These are phyloP conservation scores for Aspergillus mulundensis DNA, from an alignment of 495 filamentous ascomycete species.

Conservation along the genomic window DNA sequence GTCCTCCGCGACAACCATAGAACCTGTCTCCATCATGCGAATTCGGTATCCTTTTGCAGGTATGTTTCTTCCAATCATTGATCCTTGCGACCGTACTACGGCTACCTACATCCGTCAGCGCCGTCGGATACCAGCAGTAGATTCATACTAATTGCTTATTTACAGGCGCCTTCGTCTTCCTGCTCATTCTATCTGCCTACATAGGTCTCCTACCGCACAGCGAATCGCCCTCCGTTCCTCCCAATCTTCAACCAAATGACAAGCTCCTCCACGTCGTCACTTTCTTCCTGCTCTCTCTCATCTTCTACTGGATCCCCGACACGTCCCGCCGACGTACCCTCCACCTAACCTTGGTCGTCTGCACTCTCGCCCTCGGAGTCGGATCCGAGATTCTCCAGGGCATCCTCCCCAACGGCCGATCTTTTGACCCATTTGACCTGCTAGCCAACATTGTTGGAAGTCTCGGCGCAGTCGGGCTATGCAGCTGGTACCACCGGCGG, in stretches of 20 bases:
- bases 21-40: constrained; percentile 50
- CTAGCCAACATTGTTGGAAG: constrained; percentile 84
- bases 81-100: constrained; percentile 12
- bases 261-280: constrained; percentile 84
- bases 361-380: constrained; percentile 67
- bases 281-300: constrained; percentile 81
- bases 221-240: constrained; percentile 58
- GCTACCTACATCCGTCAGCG: not conserved
- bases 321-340: constrained; percentile 77
- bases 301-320: constrained; percentile 97
- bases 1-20: constrained; percentile 4
- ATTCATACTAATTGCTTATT: not conserved
- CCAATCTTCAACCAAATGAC: constrained; percentile 72
- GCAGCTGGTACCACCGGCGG: constrained; percentile 86
- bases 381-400: constrained; percentile 85
- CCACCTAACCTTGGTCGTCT: constrained; percentile 78
- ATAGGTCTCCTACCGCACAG: constrained; percentile 62
- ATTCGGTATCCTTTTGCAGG: constrained; percentile 72
- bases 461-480: constrained; percentile 62
- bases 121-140: not conserved
- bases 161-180: constrained; percentile 69
- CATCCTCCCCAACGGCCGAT: constrained; percentile 72
- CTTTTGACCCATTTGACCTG: constrained; percentile 82
- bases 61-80: constrained; percentile 27
- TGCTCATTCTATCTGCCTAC: constrained; percentile 73